Conservation (phyloP, 1,284 basidiomycete species). For the Microbotryomycetes sp. region DNA sequence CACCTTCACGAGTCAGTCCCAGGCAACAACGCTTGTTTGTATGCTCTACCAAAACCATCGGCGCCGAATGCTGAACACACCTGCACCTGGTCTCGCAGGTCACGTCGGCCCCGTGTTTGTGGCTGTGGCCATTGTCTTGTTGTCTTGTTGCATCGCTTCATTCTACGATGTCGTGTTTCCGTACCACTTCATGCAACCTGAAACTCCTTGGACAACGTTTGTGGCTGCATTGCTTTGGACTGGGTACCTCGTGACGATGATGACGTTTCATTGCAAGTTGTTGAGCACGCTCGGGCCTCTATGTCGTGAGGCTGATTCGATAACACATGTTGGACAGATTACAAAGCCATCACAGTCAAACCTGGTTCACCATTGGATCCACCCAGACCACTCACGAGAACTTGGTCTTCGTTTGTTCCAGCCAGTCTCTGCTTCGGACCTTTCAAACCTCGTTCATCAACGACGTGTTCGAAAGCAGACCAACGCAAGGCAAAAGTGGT, state of each 20-base stretch:
- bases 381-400: slow-evolving; percentile 3
- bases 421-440: not conserved
- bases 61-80: no score
- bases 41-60: no score
- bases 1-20: slow-evolving; percentile 55
- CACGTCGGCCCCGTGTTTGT: slow-evolving; percentile 88
- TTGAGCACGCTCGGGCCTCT: not conserved
- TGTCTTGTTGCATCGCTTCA: slow-evolving; percentile 60
- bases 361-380: slow-evolving; percentile 23
- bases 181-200: slow-evolving; percentile 25
- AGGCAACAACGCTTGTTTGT: no score
- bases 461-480: slow-evolving; percentile 4
- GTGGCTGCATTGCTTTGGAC: slow-evolving; percentile 25
- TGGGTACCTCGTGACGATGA: slow-evolving; percentile 29
- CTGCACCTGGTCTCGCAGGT: no score
- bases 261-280: slow-evolving; percentile 32
- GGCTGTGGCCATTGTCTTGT: slow-evolving; percentile 63
- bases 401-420: not conserved
- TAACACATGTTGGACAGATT: slow-evolving; percentile 19
- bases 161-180: slow-evolving; percentile 51
- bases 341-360: slow-evolving; percentile 29
- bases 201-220: slow-evolving; percentile 24
- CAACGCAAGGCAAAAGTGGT: not conserved
- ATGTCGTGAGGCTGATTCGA: not conserved
- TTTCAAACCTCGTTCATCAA: not conserved